Conservation (phyloP, 768 basidiomycete species). For the Trichaptum fuscoviolaceum region DNA sequence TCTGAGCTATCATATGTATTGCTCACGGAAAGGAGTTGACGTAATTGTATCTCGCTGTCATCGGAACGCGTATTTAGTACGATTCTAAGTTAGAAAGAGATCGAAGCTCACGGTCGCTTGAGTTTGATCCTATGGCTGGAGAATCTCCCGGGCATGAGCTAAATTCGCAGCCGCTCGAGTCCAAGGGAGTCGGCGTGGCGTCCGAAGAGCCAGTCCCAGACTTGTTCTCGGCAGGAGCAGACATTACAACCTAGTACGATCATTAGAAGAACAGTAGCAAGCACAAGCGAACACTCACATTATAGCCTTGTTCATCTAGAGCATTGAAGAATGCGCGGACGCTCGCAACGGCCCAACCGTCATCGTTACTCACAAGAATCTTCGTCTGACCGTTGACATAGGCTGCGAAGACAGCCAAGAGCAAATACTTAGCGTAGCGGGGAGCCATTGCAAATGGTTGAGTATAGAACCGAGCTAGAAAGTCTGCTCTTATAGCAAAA, state of each 20-base stretch:
- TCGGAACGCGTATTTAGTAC: neutral
- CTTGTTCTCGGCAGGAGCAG: slow-evolving; percentile 27
- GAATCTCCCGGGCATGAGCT: slow-evolving; percentile 27
- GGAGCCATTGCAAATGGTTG: neutral
- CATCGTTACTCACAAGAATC: slow-evolving; percentile 25
- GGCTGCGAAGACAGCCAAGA: neutral
- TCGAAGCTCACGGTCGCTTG: slow-evolving; percentile 22
- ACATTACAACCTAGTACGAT: slow-evolving; percentile 16
- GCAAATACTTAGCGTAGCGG: neutral
- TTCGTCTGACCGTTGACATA: slow-evolving; percentile 8
- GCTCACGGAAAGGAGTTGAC: slow-evolving; percentile 30
- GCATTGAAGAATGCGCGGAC: slow-evolving; percentile 26
- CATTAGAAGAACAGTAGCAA: neutral
- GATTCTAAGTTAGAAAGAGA: slow-evolving; percentile 8
- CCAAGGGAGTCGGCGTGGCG: slow-evolving; percentile 20
- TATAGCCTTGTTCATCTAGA: slow-evolving; percentile 19
- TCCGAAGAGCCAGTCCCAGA: slow-evolving; percentile 28
- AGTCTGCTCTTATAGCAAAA: neutral
- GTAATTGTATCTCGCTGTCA: slow-evolving; percentile 27
- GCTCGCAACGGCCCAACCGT: slow-evolving; percentile 29
- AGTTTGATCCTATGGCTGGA: slow-evolving; percentile 24
- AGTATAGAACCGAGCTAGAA: neutral
- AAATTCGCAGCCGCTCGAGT: slow-evolving; percentile 26
- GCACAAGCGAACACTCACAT: slow-evolving; percentile 16
- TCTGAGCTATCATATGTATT: neutral